Conservation (phyloP, 305 asterid genomes). For the Lippia alba region DNA sequence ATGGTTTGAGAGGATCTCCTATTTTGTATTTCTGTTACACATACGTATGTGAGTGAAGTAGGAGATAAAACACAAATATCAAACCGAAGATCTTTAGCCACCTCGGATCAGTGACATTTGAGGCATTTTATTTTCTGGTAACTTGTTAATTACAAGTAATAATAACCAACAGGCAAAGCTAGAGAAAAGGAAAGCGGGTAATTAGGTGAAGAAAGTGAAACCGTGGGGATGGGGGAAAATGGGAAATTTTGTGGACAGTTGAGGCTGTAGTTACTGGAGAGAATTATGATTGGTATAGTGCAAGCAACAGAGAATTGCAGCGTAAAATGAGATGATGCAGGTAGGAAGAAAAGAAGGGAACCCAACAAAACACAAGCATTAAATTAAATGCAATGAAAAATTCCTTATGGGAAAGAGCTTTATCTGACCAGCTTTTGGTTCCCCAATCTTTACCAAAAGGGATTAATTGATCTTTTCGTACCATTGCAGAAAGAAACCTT, state of each 20-base stretch:
- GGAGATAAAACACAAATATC: too few species aligned
- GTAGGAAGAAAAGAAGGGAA: constrained; percentile 14
- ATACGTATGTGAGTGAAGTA: too few species aligned
- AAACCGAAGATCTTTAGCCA: too few species aligned
- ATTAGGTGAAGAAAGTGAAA: not conserved
- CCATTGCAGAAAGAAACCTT: constrained; percentile 1
- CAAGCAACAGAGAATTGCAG: constrained; percentile 35
- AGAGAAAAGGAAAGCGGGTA: not conserved
- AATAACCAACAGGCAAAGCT: not conserved
- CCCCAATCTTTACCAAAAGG: constrained; percentile 15
- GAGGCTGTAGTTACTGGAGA: constrained; percentile 15
- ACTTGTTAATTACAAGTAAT: not conserved
- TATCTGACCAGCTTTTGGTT: constrained; percentile 25
- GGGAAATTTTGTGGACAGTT: not conserved
- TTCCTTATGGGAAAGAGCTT: not conserved
- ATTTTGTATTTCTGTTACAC: too few species aligned
- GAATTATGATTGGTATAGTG: constrained; percentile 30
- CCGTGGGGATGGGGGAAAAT: constrained; percentile 7
- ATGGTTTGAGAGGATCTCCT: too few species aligned
- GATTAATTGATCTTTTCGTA: constrained; percentile 18
- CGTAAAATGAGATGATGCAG: constrained; percentile 25
- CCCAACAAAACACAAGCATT: not conserved
- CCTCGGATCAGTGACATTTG: not conserved
- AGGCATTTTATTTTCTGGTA: not conserved
- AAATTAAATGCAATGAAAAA: not conserved